Conservation (phyloP, 1,284 basidiomycete species). For the Microstroma glucosiphilum region DNA sequence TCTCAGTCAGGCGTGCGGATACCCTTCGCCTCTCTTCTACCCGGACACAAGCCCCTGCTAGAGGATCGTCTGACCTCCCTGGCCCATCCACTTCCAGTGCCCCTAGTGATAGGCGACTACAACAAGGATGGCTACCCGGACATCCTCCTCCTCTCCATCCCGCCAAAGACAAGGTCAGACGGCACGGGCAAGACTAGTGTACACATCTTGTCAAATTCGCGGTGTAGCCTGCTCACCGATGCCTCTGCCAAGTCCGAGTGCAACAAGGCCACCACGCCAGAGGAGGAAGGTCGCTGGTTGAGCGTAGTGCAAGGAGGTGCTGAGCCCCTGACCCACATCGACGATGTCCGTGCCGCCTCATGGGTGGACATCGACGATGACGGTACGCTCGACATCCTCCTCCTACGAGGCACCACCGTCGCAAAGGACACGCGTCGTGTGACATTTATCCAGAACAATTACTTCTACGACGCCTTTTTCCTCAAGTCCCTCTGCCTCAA, state of each 20-base stretch:
- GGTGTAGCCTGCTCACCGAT: constrained; percentile 58
- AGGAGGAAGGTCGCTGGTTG: constrained; percentile 1
- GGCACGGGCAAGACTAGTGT: constrained; percentile 54
- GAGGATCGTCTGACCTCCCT: constrained; percentile 56
- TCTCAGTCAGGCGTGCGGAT: constrained; percentile 64
- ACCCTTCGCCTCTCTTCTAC: constrained; percentile 60
- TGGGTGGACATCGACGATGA: constrained; percentile 96
- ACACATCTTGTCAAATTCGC: constrained; percentile 66
- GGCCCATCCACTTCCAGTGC: constrained; percentile 60
- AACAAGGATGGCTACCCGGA: constrained; percentile 96
- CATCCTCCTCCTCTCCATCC: constrained; percentile 63
- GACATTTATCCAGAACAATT: constrained; percentile 90
- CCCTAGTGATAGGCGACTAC: constrained; percentile 78
- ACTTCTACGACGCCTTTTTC: constrained; percentile 98
- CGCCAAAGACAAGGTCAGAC: constrained; percentile 35
- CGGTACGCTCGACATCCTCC: constrained; percentile 83
- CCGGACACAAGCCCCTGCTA: constrained; percentile 59
- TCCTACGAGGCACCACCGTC: constrained; percentile 60
- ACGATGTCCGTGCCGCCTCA: constrained; percentile 71
- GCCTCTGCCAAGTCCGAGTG: background rate
- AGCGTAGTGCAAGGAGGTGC: constrained; percentile 58
- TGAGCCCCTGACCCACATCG: constrained; percentile 62
- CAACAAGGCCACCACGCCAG: background rate
- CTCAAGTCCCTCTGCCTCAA: constrained; percentile 69
- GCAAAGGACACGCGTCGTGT: constrained; percentile 51